phyloP scores from a whole-genome alignment of 495 filamentous ascomycete species.

The Barbatosphaeria neglecta region DNA sequence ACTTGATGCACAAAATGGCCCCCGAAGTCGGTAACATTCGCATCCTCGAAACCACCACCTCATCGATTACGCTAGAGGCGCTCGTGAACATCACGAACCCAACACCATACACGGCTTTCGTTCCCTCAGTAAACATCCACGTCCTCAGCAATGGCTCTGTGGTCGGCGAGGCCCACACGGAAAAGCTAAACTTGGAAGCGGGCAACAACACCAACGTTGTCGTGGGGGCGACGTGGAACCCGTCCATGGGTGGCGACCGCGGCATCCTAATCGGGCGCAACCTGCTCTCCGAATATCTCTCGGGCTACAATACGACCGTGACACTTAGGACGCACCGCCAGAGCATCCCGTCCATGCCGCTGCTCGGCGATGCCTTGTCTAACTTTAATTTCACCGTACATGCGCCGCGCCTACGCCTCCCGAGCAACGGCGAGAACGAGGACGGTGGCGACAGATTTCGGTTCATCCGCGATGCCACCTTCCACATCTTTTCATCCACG shows the following conservation, averaged over 20 bases:
- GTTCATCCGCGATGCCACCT: constrained; percentile 78
- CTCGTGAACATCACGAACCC: constrained; percentile 79
- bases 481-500: constrained; percentile 76
- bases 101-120: constrained; percentile 63
- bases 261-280: constrained; percentile 53
- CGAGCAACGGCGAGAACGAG: constrained; percentile 33
- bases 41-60: constrained; percentile 55
- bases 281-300: constrained; percentile 74
- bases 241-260: constrained; percentile 46
- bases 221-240: constrained; percentile 66
- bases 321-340: constrained; percentile 54
- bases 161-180: constrained; percentile 59
- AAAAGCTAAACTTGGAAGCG: constrained; percentile 44
- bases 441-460: constrained; percentile 36
- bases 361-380: constrained; percentile 61
- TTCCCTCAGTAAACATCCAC: constrained; percentile 70
- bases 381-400: constrained; percentile 53
- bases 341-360: constrained; percentile 63
- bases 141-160: constrained; percentile 60
- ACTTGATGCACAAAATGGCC: constrained; percentile 34
- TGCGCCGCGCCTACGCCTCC: constrained; percentile 50
- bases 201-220: constrained; percentile 63
- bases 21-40: constrained; percentile 52
- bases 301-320: constrained; percentile 72
- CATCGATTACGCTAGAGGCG: constrained; percentile 56